A percentile compares a stretch with the other conserved stretches of the same genome.
Evolutionary conservation across 192 early-diverging fungal genomes (phyloP).

Genomic region (Backusella liffmaniae): DNA sequence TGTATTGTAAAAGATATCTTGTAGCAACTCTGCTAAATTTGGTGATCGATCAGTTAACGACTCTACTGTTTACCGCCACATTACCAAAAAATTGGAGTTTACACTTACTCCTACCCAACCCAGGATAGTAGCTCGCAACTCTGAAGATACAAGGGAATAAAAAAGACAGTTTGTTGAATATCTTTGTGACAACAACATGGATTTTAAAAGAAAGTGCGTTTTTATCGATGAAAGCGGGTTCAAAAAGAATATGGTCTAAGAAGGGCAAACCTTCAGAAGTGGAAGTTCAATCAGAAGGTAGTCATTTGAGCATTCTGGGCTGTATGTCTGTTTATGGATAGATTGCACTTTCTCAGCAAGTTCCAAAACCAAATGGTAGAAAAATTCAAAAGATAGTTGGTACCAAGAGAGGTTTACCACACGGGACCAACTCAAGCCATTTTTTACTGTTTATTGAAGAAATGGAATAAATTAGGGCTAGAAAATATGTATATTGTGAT

Average conservation of each 20-base stretch:
- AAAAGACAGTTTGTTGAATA: neutral
- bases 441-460: neutral
- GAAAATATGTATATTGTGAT: neutral
- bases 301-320: neutral
- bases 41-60: neutral
- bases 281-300: neutral
- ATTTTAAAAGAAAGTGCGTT: neutral
- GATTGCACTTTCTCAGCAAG: neutral
- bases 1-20: neutral
- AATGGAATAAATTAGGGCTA: neutral
- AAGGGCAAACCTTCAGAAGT: neutral
- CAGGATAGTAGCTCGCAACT: neutral
- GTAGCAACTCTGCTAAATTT: neutral
- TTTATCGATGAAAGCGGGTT: neutral
- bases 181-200: neutral
- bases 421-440: neutral
- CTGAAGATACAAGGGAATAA: neutral
- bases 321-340: neutral
- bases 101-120: neutral
- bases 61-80: neutral
- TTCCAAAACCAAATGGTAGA: neutral
- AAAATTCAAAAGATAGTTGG: neutral
- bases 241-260: neutral
- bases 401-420: neutral
- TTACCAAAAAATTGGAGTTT: neutral